These are phyloP conservation scores for Thraustochytrium striatum DNA, from an alignment of 352 stramenopile genomes.

Conservation along the genomic window DNA sequence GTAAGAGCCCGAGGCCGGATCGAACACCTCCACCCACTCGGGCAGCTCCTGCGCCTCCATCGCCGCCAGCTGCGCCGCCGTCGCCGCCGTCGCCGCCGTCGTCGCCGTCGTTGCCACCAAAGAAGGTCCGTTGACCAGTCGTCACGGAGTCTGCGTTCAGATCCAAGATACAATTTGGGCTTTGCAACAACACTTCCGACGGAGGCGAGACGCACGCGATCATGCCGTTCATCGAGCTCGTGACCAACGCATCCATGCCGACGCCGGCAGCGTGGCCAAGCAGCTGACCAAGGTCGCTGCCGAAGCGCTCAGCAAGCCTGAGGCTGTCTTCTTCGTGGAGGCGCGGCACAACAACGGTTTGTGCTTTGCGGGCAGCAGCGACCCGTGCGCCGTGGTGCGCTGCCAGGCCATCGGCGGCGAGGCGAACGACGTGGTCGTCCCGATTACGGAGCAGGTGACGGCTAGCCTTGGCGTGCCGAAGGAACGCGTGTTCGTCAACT, in stretches of 20 bases:
- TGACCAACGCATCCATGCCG: neutral
- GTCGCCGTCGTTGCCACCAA: no score
- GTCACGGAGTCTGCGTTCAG: no score
- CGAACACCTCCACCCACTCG: slow-evolving; percentile 20
- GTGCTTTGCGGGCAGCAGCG: neutral
- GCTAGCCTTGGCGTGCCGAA: neutral
- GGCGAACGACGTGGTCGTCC: neutral
- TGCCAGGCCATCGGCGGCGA: slow-evolving; percentile 15
- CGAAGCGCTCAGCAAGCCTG: neutral
- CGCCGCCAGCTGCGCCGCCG: no score
- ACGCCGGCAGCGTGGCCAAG: neutral
- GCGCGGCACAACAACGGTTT: neutral
- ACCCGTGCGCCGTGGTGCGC: slow-evolving; percentile 11
- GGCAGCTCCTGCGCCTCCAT: neutral
- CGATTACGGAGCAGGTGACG: neutral
- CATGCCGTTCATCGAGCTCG: slow-evolving; percentile 3
- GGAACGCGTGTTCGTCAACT: slow-evolving; percentile 9
- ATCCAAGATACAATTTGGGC: no score
- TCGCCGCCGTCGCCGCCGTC: no score
- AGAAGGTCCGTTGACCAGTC: no score
- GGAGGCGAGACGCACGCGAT: neutral
- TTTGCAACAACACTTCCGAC: no score
- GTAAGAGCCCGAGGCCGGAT: neutral
- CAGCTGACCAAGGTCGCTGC: neutral
- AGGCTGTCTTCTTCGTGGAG: neutral